Base-by-base conservation (phyloP, 805 yeast genomes). In the Citeromyces nyonsensis region DNA sequence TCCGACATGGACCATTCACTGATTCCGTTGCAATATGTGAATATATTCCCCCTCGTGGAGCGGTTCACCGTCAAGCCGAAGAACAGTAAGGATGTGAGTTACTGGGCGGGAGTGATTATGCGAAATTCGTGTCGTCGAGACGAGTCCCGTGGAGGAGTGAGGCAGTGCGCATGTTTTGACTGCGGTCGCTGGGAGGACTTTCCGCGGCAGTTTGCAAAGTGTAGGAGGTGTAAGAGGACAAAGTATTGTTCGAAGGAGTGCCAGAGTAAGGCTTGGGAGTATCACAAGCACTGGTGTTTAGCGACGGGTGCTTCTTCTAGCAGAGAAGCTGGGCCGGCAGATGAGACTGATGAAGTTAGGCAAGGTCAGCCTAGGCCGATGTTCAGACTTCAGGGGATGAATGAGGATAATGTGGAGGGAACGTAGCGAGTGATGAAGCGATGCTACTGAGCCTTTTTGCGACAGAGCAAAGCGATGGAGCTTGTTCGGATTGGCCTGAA, bases 101-200 rank as follows among this genome's bases (percentile, higher is more conserved):
- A 86, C 53, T 88, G 98, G 98, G 83, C 96, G 3, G 91, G 95
- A 3, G 94, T 88, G n/a, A 84, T 86, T 26, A 91, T 91, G 86
- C 65, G 97, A 35, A 91, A 91, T 52, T 85, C 95, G 1, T 88
- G 95, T 49, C 69, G 96, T 36, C 75, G 86, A 45, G 91, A 88
- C 50, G 96, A 86, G 47, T 52, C 66, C 28, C 67, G 78, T 36
- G 88, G 88, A 11, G 95, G 96, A 2, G 79, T 88, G 22, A 66
- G 97, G 33, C 97, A 91, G 55, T 88, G 98, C 54, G 95, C 96
- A 1, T 78, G 77, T 49, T 80, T 85, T 43, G 79, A 73, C 18
- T 88, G 98, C 56, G 96, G 96, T 8, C 75, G 68, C 48, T 88
- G 97, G 97, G 98, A 88, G 53, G 70, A 68, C 30, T 73, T 58